A percentile compares a stretch with the other conserved stretches of the same genome.
Conservation (phyloP, 2,329 filamentous ascomycete species). For the Alternaria infectoria region DNA sequence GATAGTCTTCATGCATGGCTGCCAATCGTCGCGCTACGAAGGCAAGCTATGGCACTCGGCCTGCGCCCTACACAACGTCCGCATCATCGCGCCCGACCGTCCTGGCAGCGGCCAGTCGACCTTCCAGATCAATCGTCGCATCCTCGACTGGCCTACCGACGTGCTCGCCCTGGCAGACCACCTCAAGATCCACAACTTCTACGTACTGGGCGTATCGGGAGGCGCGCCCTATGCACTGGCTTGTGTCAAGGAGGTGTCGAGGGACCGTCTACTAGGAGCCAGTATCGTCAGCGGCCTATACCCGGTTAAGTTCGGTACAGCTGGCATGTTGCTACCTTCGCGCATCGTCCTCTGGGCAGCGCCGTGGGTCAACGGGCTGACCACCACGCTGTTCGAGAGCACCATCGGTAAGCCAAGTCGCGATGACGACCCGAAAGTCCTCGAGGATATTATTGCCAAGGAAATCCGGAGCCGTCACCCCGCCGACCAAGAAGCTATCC, state of each 20-base stretch:
- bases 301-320: slow-evolving; percentile 31
- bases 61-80: slow-evolving; percentile 44
- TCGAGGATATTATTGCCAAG: slow-evolving; percentile 32
- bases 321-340: slow-evolving; percentile 32
- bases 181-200: slow-evolving; percentile 51
- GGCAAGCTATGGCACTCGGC: slow-evolving; percentile 42
- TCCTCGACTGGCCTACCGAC: slow-evolving; percentile 54
- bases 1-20: slow-evolving; percentile 54
- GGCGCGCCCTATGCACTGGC: slow-evolving; percentile 58
- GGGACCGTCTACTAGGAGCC: slow-evolving; percentile 29
- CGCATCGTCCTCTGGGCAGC: slow-evolving; percentile 34
- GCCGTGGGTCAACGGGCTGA: slow-evolving; percentile 31
- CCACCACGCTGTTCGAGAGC: slow-evolving; percentile 26
- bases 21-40: slow-evolving; percentile 54
- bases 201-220: slow-evolving; percentile 54
- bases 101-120: slow-evolving; percentile 54
- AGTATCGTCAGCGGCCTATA: slow-evolving; percentile 36
- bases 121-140: slow-evolving; percentile 44
- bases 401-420: slow-evolving; percentile 36
- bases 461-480: slow-evolving; percentile 27
- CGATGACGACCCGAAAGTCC: slow-evolving; percentile 29
- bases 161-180: slow-evolving; percentile 50
- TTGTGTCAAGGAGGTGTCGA: slow-evolving; percentile 51
- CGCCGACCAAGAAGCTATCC: slow-evolving; percentile 28
- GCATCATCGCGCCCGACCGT: slow-evolving; percentile 53